These are phyloP conservation scores for Hypoxylon crocopeplum DNA, from an alignment of 495 filamentous ascomycete species.

Conservation along the genomic window DNA sequence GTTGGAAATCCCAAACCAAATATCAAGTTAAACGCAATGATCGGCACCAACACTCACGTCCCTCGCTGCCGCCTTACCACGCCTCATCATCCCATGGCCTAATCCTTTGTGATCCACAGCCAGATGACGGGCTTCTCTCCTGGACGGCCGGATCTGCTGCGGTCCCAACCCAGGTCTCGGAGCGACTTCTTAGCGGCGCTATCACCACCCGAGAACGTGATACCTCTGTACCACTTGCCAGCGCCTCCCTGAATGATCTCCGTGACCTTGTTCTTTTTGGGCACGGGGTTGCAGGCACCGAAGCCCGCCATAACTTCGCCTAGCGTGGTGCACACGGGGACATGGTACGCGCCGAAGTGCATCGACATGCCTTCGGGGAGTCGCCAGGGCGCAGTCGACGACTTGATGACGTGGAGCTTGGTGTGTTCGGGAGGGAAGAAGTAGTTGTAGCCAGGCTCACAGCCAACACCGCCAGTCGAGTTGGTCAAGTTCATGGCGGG, in stretches of 20 bases:
- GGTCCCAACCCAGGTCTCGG: slow-evolving; percentile 48
- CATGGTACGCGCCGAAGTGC: slow-evolving; percentile 46
- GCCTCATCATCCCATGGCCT: not conserved
- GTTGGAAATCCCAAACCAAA: too few relatives aligned
- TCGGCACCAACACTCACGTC: not conserved
- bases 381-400: slow-evolving; percentile 51
- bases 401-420: slow-evolving; percentile 56
- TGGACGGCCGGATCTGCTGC: slow-evolving; percentile 39
- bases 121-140: slow-evolving; percentile 49
- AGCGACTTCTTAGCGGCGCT: slow-evolving; percentile 38
- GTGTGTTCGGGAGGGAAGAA: slow-evolving; percentile 56
- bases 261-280: slow-evolving; percentile 50
- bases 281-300: slow-evolving; percentile 50
- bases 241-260: slow-evolving; percentile 49
- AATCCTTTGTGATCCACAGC: slow-evolving; percentile 51
- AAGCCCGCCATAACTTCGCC: slow-evolving; percentile 54
- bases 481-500: slow-evolving; percentile 63
- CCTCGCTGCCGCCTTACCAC: not conserved
- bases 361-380: slow-evolving; percentile 33
- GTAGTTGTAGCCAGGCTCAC: slow-evolving; percentile 60
- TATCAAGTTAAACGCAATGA: too few relatives aligned
- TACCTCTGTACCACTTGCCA: slow-evolving; percentile 48
- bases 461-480: slow-evolving; percentile 60
- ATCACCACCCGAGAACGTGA: slow-evolving; percentile 40
- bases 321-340: slow-evolving; percentile 51